These are phyloP conservation scores for Aureobasidium sp. DNA, from an alignment of 2,329 filamentous ascomycete genomes.

Conservation along the genomic window DNA sequence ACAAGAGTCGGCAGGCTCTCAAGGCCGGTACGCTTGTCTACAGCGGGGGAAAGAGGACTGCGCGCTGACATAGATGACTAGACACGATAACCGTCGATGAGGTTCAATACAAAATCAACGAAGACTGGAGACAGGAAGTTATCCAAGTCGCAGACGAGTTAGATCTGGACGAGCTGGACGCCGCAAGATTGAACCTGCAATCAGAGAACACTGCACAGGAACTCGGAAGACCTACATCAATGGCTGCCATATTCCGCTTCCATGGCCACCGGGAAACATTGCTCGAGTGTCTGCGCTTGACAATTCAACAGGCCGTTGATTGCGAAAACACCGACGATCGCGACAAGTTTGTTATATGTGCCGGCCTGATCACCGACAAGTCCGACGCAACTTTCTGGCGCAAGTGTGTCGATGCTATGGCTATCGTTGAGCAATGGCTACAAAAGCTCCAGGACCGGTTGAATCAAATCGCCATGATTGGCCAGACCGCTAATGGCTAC, in stretches of 20 bases:
- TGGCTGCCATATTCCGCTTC: conserved; percentile 77
- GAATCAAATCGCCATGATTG: conserved; percentile 66
- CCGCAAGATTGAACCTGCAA: conserved; percentile 63
- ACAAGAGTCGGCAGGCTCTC: conserved; percentile 64
- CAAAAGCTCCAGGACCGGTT: conserved; percentile 67
- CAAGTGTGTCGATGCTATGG: conserved; percentile 70
- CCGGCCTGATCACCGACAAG: conserved; percentile 47
- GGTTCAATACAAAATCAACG: conserved; percentile 71
- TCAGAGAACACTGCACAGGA: conserved; percentile 60
- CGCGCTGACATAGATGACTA: conserved; percentile 29
- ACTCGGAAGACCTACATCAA: conserved; percentile 63
- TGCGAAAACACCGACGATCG: conserved; percentile 39
- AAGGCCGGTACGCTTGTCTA: conserved; percentile 49
- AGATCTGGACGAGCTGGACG: conserved; percentile 81
- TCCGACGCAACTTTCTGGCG: conserved; percentile 49
- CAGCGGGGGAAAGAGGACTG: conserved; percentile 8
- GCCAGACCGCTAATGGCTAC: conserved; percentile 55
- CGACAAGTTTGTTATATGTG: conserved; percentile 48
- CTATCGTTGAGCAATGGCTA: conserved; percentile 67
- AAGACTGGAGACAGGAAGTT: conserved; percentile 75
- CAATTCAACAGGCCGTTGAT: conserved; percentile 55
- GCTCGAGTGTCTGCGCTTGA: conserved; percentile 73
- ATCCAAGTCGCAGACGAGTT: conserved; percentile 79
- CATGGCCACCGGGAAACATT: conserved; percentile 78
- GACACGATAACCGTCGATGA: conserved; percentile 68